A percentile compares a stretch with the other conserved stretches of the same genome.
phyloP scores from a whole-genome alignment of 2,329 filamentous ascomycete species.

The Colletotrichum tamarilloi region DNA sequence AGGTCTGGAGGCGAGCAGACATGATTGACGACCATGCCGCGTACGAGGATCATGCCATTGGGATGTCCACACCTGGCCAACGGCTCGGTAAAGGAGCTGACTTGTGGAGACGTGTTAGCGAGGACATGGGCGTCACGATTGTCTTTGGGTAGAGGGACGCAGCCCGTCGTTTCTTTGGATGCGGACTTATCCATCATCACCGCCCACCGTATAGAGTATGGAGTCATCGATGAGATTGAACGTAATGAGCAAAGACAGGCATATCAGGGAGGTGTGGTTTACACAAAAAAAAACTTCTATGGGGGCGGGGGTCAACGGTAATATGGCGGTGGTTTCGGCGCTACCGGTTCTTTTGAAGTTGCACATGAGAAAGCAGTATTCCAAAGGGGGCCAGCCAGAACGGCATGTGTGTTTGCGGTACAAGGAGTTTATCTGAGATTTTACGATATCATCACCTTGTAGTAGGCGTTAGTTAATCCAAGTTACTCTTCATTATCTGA shows the following conservation, averaged over 20 bases:
- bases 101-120: constrained; percentile 67
- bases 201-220: background rate
- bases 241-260: constrained; percentile 4
- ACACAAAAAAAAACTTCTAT: constrained; percentile 12
- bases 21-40: constrained; percentile 40
- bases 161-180: background rate
- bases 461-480: background rate
- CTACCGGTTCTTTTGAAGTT: constrained; percentile 2
- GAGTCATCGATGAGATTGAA: background rate
- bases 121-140: constrained; percentile 68
- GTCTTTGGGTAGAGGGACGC: constrained; percentile 65
- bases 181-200: background rate
- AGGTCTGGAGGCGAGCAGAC: constrained; percentile 70
- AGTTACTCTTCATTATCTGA: background rate
- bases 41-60: constrained; percentile 5
- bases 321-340: background rate
- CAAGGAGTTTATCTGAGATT: background rate
- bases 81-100: constrained; percentile 46
- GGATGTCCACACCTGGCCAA: constrained; percentile 28
- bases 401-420: background rate
- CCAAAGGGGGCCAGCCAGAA: background rate
- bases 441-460: background rate
- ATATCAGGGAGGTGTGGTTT: constrained; percentile 16
- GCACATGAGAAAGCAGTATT: background rate
- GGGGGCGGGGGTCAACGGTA: background rate